phyloP scores from a whole-genome alignment of 306 rosid genomes.

The Mimosa pudica region DNA sequence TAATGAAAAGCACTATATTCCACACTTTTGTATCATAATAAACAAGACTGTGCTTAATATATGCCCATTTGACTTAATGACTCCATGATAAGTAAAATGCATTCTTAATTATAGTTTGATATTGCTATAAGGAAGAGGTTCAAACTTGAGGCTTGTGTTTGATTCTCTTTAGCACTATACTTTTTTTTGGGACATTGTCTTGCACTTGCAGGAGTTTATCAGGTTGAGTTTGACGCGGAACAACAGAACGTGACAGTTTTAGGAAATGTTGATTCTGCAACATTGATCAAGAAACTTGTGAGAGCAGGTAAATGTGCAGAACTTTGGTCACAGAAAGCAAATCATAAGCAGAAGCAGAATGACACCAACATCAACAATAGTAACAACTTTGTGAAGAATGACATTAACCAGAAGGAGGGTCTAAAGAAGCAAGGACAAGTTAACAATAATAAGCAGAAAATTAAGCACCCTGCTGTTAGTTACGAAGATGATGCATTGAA shows the following conservation, averaged over 20 bases:
- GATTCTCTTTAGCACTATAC: neutral
- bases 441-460: constrained; percentile 55
- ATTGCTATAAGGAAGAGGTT: constrained; percentile 5
- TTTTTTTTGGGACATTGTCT: neutral
- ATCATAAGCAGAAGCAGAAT: constrained; percentile 62
- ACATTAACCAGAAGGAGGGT: constrained; percentile 49
- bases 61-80: neutral
- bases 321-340: constrained; percentile 66
- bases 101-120: constrained; percentile 19
- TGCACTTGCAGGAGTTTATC: constrained; percentile 72
- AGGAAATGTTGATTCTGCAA: constrained; percentile 72
- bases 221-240: constrained; percentile 71
- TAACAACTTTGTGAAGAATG: constrained; percentile 48
- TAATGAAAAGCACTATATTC: neutral
- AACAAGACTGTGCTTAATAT: neutral
- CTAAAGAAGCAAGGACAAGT: constrained; percentile 58
- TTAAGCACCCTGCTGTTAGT: constrained; percentile 50
- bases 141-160: neutral
- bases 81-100: neutral
- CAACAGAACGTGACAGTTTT: constrained; percentile 84
- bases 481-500: constrained; percentile 50
- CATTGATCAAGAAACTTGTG: constrained; percentile 70
- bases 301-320: constrained; percentile 88
- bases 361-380: constrained; percentile 22
- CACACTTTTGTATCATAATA: neutral